Percentiles rank a stretch among this genome's conserved stretches.
phyloP scores from a whole-genome alignment of 1,139 yeast species.

The Diutina scorzettiae region DNA sequence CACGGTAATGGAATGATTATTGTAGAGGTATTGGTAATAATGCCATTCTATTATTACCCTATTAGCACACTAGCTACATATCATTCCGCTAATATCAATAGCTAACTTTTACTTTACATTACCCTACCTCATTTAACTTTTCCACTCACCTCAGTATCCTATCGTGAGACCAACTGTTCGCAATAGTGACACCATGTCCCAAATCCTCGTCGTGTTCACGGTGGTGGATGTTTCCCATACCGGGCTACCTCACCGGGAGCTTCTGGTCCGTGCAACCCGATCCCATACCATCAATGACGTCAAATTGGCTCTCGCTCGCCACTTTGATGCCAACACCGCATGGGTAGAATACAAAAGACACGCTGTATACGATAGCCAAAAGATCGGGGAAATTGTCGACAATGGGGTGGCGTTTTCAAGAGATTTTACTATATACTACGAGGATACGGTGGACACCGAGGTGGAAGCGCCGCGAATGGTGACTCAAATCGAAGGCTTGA shows the following conservation, averaged over 20 bases:
- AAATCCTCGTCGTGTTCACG: background rate
- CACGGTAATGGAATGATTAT: too few species aligned
- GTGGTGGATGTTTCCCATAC: background rate
- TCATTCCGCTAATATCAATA: too few species aligned
- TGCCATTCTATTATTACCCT: too few species aligned
- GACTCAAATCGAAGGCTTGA: background rate
- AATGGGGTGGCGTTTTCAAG: background rate
- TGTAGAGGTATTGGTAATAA: too few species aligned
- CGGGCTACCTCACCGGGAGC: background rate
- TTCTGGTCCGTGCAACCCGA: conserved; percentile 2
- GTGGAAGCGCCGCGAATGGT: background rate
- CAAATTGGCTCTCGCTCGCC: background rate
- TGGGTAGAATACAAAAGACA: background rate
- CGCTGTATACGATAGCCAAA: background rate
- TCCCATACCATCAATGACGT: background rate
- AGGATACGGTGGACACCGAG: background rate
- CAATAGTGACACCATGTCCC: background rate
- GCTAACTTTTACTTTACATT: too few species aligned
- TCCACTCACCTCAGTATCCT: too few species aligned
- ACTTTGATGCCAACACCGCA: background rate
- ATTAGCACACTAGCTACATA: too few species aligned
- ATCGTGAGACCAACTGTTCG: too few species aligned
- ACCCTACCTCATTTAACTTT: too few species aligned
- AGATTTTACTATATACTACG: background rate
- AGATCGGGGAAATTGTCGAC: background rate